A percentile compares a stretch with the other conserved stretches of the same genome.
phyloP scores from a whole-genome alignment of 192 early-diverging fungal genomes.

The Pecoramyces ruminantium region DNA sequence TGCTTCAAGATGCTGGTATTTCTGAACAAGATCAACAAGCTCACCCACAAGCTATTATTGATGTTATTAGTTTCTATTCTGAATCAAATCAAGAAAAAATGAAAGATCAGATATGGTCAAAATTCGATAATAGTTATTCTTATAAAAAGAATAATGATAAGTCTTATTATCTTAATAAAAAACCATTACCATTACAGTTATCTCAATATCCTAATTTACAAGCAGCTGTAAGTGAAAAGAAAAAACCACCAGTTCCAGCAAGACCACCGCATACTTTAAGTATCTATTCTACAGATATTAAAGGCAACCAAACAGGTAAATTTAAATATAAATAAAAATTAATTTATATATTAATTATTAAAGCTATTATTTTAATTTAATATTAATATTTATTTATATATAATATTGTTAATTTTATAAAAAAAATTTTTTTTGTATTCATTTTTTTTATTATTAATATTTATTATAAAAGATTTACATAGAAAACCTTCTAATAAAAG shows the following conservation, averaged over 20 bases:
- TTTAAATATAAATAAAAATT: too few relatives aligned
- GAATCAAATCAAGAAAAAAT: conserved; percentile 26
- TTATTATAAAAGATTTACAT: background rate
- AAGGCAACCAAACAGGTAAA: conserved; percentile 1
- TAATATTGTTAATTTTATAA: too few relatives aligned
- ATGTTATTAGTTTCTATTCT: conserved; percentile 70
- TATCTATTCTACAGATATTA: conserved; percentile 38
- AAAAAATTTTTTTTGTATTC: background rate
- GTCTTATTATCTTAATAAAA: background rate
- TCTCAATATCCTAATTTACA: background rate
- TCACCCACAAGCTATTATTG: conserved; percentile 74
- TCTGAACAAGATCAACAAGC: conserved; percentile 83
- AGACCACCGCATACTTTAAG: conserved; percentile 33
- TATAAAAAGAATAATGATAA: conserved; percentile 4
- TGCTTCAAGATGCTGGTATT: conserved; percentile 87
- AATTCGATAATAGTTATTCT: conserved; percentile 15
- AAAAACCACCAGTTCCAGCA: conserved; percentile 26
- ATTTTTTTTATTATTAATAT: background rate
- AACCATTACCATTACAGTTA: background rate
- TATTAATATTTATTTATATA: too few relatives aligned
- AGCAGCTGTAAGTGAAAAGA: background rate
- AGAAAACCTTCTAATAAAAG: conserved; percentile 9
- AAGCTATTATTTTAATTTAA: too few relatives aligned
- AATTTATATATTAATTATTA: too few relatives aligned
- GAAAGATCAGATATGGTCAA: conserved; percentile 23